A percentile compares a stretch with the other conserved stretches of the same genome.
Evolutionary conservation across 768 basidiomycete species (phyloP).

Genomic region (Filobasidium floriforme): DNA sequence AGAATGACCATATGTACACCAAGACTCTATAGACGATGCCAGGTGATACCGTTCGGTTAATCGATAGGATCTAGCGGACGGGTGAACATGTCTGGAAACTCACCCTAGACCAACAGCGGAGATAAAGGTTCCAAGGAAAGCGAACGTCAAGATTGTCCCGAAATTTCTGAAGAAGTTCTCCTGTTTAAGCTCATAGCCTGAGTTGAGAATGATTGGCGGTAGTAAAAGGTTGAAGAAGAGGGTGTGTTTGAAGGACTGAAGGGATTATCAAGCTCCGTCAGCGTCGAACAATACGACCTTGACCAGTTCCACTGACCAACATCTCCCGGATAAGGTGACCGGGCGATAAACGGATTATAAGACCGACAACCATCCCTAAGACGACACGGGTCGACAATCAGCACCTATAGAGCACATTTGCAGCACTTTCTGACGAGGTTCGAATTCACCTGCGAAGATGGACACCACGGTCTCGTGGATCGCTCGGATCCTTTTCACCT

Average conservation of each 20-base stretch:
- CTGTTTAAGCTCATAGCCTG: constrained; percentile 96
- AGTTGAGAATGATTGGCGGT: constrained; percentile 95
- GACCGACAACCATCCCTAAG: constrained; percentile 77
- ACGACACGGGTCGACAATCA: neutral
- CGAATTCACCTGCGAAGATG: constrained; percentile 61
- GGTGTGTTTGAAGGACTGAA: constrained; percentile 88
- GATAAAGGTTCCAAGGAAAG: constrained; percentile 91
- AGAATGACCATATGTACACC: constrained; percentile 87
- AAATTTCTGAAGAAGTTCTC: constrained; percentile 99
- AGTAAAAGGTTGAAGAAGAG: constrained; percentile 97
- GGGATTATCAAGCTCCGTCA: neutral
- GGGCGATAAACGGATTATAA: constrained; percentile 79
- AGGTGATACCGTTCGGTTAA: neutral
- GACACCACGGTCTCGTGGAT: constrained; percentile 94
- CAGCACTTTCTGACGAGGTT: neutral
- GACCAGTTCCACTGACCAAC: constrained; percentile 62
- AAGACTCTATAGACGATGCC: constrained; percentile 56
- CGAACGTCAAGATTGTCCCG: constrained; percentile 76
- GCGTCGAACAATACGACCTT: neutral
- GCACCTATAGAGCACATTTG: constrained; percentile 12
- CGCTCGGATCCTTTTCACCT: constrained; percentile 89
- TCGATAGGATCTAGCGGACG: neutral
- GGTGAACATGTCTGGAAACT: constrained; percentile 12
- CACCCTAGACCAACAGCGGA: constrained; percentile 94
- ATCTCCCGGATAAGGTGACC: constrained; percentile 94